Conservation (phyloP, 352 stramenopile species). For the Pythium brassicae region DNA sequence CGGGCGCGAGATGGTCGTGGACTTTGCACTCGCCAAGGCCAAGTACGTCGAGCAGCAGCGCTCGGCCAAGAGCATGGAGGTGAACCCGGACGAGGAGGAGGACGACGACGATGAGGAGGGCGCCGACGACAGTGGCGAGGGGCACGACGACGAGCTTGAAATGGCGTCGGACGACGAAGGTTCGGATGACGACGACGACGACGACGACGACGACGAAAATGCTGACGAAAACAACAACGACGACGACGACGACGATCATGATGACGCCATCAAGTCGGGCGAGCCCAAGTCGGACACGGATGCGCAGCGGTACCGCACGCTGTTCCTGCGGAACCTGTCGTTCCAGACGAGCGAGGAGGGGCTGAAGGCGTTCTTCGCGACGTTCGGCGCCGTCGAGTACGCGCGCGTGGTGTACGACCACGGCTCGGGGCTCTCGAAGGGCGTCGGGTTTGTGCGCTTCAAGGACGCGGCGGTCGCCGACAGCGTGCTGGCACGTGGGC, state of each 20-base stretch:
- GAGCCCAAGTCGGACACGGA: conserved; percentile 57
- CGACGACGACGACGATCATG: conserved; percentile 24
- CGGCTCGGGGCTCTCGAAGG: conserved; percentile 75
- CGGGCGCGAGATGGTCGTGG: conserved; percentile 81
- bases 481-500: conserved; percentile 47
- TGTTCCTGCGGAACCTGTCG: conserved; percentile 84
- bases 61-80: conserved; percentile 24
- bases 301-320: conserved; percentile 69
- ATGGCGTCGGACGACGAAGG: conserved; percentile 43
- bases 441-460: conserved; percentile 83
- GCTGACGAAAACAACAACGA: conserved; percentile 21
- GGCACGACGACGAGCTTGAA: conserved; percentile 40
- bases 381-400: conserved; percentile 76
- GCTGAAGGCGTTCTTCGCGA: conserved; percentile 66
- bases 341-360: conserved; percentile 77
- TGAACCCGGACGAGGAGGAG: conserved; percentile 24
- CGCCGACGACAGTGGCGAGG: conserved; percentile 38
- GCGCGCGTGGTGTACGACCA: conserved; percentile 77
- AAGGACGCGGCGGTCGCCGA: conserved; percentile 49
- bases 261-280: conserved; percentile 2
- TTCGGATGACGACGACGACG: conserved; percentile 23
- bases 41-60: conserved; percentile 78
- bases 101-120: conserved; percentile 38
- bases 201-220: conserved; percentile 18
- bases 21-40: conserved; percentile 77